phyloP scores from a whole-genome alignment of 2,329 filamentous ascomycete species.

The Drechmeria coniospora region DNA sequence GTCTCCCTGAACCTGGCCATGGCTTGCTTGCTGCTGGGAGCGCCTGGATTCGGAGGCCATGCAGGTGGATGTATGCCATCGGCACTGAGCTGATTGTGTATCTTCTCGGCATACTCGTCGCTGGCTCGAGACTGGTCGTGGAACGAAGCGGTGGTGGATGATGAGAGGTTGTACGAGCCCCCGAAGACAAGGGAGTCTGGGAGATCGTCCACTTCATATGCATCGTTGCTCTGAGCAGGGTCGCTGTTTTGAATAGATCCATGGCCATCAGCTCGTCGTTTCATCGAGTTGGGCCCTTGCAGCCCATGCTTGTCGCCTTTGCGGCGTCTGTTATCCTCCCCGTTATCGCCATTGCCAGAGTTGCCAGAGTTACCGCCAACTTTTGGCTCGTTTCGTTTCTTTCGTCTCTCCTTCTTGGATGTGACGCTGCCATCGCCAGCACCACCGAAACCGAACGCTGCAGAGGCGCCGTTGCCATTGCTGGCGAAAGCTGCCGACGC shows the following conservation, averaged over 20 bases:
- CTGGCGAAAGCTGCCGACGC: constrained; percentile 19
- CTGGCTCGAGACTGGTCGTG: constrained; percentile 9
- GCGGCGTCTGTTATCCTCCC: constrained; percentile 10
- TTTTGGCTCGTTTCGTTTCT: constrained; percentile 7
- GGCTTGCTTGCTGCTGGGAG: constrained; percentile 30
- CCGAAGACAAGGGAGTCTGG: neutral
- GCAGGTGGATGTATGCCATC: constrained; percentile 37
- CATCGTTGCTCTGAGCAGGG: no score
- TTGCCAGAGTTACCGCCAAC: constrained; percentile 12
- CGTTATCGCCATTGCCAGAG: constrained; percentile 10
- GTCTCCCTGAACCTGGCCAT: constrained; percentile 40
- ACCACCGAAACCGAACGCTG: constrained; percentile 16
- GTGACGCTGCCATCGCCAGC: constrained; percentile 7
- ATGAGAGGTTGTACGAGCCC: constrained; percentile 1
- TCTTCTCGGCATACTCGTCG: constrained; percentile 31
- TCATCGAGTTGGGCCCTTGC: no score
- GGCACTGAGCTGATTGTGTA: constrained; percentile 35
- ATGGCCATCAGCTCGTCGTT: no score
- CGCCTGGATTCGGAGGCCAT: constrained; percentile 41
- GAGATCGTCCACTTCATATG: no score
- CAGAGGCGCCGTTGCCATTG: constrained; percentile 1
- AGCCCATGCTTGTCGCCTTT: constrained; percentile 3
- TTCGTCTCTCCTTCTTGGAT: constrained; percentile 12
- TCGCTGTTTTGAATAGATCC: no score
- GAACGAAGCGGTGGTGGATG: constrained; percentile 7